phyloP scores from a whole-genome alignment of 805 yeast species.

The Suhomyces canberraensis region DNA sequence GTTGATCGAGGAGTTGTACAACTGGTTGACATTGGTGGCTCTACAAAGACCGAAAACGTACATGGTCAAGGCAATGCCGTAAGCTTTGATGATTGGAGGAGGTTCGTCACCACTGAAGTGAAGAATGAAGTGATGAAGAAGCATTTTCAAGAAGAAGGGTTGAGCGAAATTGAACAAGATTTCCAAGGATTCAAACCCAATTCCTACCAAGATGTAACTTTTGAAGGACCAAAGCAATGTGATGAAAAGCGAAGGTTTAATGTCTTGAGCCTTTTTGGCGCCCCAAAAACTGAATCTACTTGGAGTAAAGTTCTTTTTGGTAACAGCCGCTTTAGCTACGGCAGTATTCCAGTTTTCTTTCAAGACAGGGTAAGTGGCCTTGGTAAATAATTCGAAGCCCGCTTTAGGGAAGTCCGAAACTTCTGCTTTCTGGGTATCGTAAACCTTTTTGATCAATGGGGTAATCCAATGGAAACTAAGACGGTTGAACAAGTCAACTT shows the following conservation, averaged over 20 bases:
- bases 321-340: slow-evolving; percentile 9
- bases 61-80: slow-evolving; percentile 21
- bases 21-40: slow-evolving; percentile 22
- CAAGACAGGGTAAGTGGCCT: slow-evolving; percentile 17
- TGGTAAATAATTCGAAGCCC: slow-evolving; percentile 8
- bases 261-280: slow-evolving; percentile 5
- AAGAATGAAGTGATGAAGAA: slow-evolving; percentile 24
- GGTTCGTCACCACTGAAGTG: not conserved
- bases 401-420: slow-evolving; percentile 15
- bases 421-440: slow-evolving; percentile 20
- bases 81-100: slow-evolving; percentile 25
- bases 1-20: slow-evolving; percentile 11
- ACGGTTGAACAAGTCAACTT: slow-evolving; percentile 19
- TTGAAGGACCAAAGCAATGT: slow-evolving; percentile 18
- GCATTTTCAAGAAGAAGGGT: slow-evolving; percentile 29
- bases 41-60: slow-evolving; percentile 24
- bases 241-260: slow-evolving; percentile 20
- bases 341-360: slow-evolving; percentile 21
- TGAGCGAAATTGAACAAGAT: slow-evolving; percentile 19
- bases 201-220: slow-evolving; percentile 9
- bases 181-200: slow-evolving; percentile 21
- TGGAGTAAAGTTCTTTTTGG: slow-evolving; percentile 2
- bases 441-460: slow-evolving; percentile 23
- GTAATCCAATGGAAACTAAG: slow-evolving; percentile 27
- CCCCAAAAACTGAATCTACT: not conserved